Percentiles rank a stretch among this genome's conserved stretches.
These are phyloP conservation scores for Quercus ilex DNA, from an alignment of 306 rosid species.

Conservation along the genomic window DNA sequence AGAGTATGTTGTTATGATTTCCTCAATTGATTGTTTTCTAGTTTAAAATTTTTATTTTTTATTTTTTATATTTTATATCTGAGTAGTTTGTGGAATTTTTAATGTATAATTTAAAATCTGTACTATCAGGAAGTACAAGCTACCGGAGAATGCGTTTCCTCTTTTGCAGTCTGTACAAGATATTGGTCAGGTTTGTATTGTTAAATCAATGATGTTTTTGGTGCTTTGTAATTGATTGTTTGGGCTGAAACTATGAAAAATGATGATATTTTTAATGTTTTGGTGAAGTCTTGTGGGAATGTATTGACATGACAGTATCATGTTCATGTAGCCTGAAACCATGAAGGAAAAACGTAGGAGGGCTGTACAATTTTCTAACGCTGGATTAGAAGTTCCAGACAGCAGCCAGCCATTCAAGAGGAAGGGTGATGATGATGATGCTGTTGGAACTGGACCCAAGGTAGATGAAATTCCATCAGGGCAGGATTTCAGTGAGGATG, in stretches of 20 bases:
- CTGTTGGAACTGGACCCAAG: constrained; percentile 32
- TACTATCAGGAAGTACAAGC: constrained; percentile 54
- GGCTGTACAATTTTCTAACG: constrained; percentile 49
- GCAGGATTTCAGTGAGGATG: constrained; percentile 28
- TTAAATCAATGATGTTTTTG: constrained; percentile 4
- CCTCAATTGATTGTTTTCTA: not conserved
- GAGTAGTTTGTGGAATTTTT: not conserved
- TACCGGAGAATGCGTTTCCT: constrained; percentile 68
- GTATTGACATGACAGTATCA: not conserved
- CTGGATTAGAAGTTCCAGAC: constrained; percentile 47
- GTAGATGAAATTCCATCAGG: constrained; percentile 25
- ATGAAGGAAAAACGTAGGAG: constrained; percentile 57
- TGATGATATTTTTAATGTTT: not conserved
- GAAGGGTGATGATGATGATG: constrained; percentile 8
- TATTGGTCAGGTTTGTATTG: constrained; percentile 65
- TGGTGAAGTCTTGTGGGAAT: not conserved
- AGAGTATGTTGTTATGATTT: constrained; percentile 43
- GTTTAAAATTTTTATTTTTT: not conserved
- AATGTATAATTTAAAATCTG: constrained; percentile 9
- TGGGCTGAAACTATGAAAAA: not conserved
- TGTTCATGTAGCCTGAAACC: constrained; percentile 56
- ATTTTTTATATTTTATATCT: not conserved
- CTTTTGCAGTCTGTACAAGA: constrained; percentile 63
- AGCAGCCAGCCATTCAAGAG: constrained; percentile 25
- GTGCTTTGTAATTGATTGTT: not conserved